These are phyloP conservation scores for Kandelia obovata DNA, from an alignment of 345 rosid species.

Conservation along the genomic window DNA sequence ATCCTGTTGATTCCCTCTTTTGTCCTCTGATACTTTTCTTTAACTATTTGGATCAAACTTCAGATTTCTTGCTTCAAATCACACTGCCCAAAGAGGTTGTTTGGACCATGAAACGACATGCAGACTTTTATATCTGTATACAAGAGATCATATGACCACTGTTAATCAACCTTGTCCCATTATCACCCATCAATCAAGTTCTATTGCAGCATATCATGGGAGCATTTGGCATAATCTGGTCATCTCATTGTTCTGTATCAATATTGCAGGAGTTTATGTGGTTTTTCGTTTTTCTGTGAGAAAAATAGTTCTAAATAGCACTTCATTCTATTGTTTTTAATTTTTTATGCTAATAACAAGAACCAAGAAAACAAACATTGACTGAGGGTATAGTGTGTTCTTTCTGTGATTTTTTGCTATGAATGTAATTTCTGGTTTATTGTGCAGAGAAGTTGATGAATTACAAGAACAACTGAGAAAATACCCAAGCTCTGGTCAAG, in stretches of 20 bases:
- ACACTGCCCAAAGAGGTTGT: background rate
- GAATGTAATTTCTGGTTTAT: conserved; percentile 17
- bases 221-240: background rate
- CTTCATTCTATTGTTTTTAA: background rate
- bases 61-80: background rate
- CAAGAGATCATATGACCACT: background rate
- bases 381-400: background rate
- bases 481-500: conserved; percentile 37
- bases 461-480: conserved; percentile 46
- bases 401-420: background rate
- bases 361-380: background rate
- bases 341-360: background rate
- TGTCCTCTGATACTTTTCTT: background rate
- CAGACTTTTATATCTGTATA: background rate
- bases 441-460: conserved; percentile 70
- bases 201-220: background rate
- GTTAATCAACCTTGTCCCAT: background rate
- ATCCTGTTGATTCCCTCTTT: background rate
- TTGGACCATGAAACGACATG: background rate
- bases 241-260: background rate
- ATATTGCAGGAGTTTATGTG: background rate
- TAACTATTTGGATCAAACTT: background rate
- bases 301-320: background rate
- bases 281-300: conserved; percentile 7
- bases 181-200: background rate